Evolutionary conservation across 495 filamentous ascomycete genomes (phyloP).

Genomic region (Podospora fimiseda): DNA sequence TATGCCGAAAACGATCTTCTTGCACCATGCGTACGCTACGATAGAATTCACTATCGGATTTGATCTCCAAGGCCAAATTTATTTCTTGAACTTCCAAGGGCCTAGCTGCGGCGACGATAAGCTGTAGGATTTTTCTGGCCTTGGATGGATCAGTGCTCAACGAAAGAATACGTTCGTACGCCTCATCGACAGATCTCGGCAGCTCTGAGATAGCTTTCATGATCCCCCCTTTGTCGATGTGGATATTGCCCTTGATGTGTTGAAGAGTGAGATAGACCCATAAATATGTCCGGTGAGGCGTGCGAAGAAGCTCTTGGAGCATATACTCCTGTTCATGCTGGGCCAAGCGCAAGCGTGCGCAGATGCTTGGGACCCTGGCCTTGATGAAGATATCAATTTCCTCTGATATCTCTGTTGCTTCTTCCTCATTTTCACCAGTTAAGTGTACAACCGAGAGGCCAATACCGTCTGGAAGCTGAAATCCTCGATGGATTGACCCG

Average conservation of each 20-base stretch:
- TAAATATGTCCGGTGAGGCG: slow-evolving; percentile 9
- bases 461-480: slow-evolving; percentile 18
- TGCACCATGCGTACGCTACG: neutral
- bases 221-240: neutral
- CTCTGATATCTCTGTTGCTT: slow-evolving; percentile 4
- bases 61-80: neutral
- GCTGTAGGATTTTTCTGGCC: neutral
- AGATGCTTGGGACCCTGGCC: neutral
- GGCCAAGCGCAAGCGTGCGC: neutral
- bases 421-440: slow-evolving; percentile 15
- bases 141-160: neutral
- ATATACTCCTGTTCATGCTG: slow-evolving; percentile 4
- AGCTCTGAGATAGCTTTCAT: neutral
- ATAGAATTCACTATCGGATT: neutral
- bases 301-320: neutral
- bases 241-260: neutral
- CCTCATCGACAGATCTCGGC: slow-evolving; percentile 1
- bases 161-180: neutral
- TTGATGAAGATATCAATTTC: slow-evolving; percentile 13
- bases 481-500: slow-evolving; percentile 28
- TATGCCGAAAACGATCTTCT: neutral
- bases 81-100: neutral
- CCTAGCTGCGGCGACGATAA: neutral
- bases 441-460: slow-evolving; percentile 34
- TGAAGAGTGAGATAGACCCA: slow-evolving; percentile 13